phyloP scores from a whole-genome alignment of 371 early-diverging fungal species.

The Mortierella sp. region DNA sequence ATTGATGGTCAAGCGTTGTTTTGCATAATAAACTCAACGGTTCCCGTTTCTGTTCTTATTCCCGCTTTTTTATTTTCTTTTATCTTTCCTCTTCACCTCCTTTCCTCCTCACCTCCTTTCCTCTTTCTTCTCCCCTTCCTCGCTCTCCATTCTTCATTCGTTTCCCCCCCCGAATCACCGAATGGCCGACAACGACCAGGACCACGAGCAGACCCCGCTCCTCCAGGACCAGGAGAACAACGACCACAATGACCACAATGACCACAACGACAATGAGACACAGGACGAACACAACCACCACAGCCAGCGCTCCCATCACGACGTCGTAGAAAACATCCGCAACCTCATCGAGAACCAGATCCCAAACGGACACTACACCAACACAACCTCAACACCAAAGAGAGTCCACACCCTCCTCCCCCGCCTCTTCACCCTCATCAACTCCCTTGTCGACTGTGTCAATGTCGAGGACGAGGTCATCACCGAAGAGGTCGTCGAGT shows the following conservation, averaged over 20 bases:
- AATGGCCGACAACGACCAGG: constrained; percentile 31
- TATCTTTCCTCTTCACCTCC: not conserved
- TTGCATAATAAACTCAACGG: not conserved
- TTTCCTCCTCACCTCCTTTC: not conserved
- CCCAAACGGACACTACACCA: constrained; percentile 42
- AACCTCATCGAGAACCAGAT: constrained; percentile 51
- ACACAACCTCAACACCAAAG: constrained; percentile 31
- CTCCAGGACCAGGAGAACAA: constrained; percentile 27
- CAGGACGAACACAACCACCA: constrained; percentile 15
- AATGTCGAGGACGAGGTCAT: constrained; percentile 49
- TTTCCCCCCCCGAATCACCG: not conserved
- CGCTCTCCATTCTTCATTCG: not conserved
- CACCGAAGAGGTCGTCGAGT: constrained; percentile 51
- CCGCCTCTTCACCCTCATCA: constrained; percentile 44
- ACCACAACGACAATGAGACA: too few relatives aligned
- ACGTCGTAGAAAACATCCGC: constrained; percentile 32
- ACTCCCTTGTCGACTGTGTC: constrained; percentile 40
- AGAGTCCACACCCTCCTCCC: constrained; percentile 50
- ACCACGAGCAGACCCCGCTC: constrained; percentile 42
- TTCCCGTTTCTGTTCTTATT: not conserved
- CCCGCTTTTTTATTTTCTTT: not conserved
- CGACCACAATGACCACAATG: constrained; percentile 14
- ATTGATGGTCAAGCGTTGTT: too few relatives aligned
- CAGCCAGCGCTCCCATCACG: not conserved
- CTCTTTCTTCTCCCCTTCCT: not conserved